phyloP scores from a whole-genome alignment of 495 filamentous ascomycete species.

The Aspergillus panamensis region DNA sequence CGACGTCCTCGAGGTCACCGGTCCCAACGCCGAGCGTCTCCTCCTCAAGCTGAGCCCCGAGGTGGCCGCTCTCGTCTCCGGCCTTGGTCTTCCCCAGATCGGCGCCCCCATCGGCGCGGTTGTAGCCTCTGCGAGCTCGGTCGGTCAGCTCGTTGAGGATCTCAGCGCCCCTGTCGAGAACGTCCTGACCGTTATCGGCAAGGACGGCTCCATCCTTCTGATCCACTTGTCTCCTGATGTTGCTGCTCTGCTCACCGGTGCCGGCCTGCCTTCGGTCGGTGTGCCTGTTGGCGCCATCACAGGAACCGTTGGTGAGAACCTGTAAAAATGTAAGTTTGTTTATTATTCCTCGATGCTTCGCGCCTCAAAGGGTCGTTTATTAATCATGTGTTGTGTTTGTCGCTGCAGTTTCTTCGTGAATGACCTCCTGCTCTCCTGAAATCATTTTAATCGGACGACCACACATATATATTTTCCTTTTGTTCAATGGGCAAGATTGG shows the following conservation, averaged over 20 bases:
- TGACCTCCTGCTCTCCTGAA: neutral
- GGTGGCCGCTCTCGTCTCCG: conserved; percentile 30
- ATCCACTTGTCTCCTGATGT: conserved; percentile 35
- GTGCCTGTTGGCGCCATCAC: conserved; percentile 34
- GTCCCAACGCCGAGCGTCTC: conserved; percentile 30
- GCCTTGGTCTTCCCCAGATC: conserved; percentile 34
- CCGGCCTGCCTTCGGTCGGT: conserved; percentile 36
- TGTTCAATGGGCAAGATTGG: neutral
- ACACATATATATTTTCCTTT: neutral
- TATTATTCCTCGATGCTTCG: neutral
- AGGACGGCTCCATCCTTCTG: conserved; percentile 35
- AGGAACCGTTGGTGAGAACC: conserved; percentile 11
- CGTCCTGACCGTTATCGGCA: conserved; percentile 33
- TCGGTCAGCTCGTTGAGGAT: conserved; percentile 40
- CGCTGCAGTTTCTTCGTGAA: neutral
- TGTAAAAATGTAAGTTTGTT: conserved; percentile 4
- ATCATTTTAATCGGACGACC: neutral
- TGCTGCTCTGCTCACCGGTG: conserved; percentile 33
- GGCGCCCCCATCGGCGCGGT: conserved; percentile 30
- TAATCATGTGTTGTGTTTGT: neutral
- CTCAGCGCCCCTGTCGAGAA: conserved; percentile 28
- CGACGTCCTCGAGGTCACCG: conserved; percentile 31
- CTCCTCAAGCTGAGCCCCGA: conserved; percentile 36
- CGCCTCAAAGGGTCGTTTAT: neutral
- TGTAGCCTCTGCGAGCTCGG: conserved; percentile 28